Evolutionary conservation across 2,329 filamentous ascomycete species (phyloP).

Genomic region (Lasiodiplodia sp.): DNA sequence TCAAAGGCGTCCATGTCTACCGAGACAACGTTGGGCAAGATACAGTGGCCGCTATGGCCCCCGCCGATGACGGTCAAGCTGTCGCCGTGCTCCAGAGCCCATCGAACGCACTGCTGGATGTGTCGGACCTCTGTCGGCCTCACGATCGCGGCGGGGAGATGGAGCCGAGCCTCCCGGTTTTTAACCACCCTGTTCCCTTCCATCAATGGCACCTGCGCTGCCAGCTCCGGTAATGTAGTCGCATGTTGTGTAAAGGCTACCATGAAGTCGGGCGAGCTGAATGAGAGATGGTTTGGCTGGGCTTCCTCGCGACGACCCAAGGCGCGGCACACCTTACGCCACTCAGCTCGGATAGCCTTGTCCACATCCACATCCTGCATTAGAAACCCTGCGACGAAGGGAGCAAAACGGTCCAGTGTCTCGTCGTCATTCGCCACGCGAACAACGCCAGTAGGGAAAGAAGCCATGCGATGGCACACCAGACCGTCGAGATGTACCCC

Average conservation of each 20-base stretch:
- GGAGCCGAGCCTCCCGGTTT: conserved; percentile 59
- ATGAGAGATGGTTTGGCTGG: conserved; percentile 52
- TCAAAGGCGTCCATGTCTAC: conserved; percentile 67
- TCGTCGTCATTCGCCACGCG: conserved; percentile 55
- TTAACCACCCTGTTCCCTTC: conserved; percentile 51
- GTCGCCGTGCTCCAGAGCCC: conserved; percentile 59
- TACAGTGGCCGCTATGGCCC: conserved; percentile 67
- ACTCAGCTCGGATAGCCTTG: conserved; percentile 47
- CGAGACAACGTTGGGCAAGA: conserved; percentile 60
- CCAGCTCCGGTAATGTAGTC: conserved; percentile 53
- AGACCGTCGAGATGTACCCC: conserved; percentile 57
- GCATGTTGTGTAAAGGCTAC: conserved; percentile 58
- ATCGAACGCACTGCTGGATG: conserved; percentile 63
- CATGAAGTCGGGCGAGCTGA: conserved; percentile 61
- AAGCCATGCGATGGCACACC: conserved; percentile 56
- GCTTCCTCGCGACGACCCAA: conserved; percentile 52
- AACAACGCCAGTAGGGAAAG: conserved; percentile 56
- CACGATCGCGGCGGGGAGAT: conserved; percentile 54
- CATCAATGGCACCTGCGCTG: conserved; percentile 49
- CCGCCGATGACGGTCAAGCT: conserved; percentile 64
- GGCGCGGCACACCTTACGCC: conserved; percentile 62
- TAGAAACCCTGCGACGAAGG: conserved; percentile 60
- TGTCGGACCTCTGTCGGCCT: conserved; percentile 57
- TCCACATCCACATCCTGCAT: conserved; percentile 44
- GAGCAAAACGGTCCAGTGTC: conserved; percentile 59